These are phyloP conservation scores for Penicillium waksmanii DNA, from an alignment of 495 filamentous ascomycete species.

Conservation along the genomic window DNA sequence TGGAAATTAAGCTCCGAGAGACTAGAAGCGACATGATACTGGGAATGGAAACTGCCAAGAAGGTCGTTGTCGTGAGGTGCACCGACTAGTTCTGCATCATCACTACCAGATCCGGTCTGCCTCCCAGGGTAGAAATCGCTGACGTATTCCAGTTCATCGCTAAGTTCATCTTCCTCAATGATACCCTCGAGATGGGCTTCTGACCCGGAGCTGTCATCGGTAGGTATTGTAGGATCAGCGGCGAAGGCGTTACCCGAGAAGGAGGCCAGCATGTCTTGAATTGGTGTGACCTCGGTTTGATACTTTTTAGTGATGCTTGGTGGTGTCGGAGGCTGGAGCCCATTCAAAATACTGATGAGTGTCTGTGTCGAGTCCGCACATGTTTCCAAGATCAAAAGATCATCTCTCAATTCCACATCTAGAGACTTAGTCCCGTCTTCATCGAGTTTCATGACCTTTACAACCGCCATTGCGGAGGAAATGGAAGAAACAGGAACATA, in stretches of 20 bases:
- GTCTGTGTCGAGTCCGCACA: slow-evolving; percentile 98
- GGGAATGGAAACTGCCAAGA: slow-evolving; percentile 64
- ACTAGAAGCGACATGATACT: slow-evolving; percentile 55
- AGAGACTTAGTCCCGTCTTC: slow-evolving; percentile 64
- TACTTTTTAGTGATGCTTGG: slow-evolving; percentile 84
- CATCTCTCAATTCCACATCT: slow-evolving; percentile 80
- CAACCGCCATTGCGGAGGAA: slow-evolving; percentile 70
- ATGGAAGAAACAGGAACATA: slow-evolving; percentile 86
- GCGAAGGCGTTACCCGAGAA: slow-evolving; percentile 84
- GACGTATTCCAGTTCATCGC: slow-evolving; percentile 63
- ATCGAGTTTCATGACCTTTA: slow-evolving; percentile 57
- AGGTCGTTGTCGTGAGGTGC: slow-evolving; percentile 51
- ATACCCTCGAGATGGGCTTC: slow-evolving; percentile 20
- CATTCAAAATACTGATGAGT: slow-evolving; percentile 77
- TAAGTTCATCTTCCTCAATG: slow-evolving; percentile 35
- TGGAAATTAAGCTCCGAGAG: slow-evolving; percentile 65
- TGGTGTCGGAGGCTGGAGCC: slow-evolving; percentile 78
- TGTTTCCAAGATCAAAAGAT: slow-evolving; percentile 87
- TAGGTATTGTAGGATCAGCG: slow-evolving; percentile 28
- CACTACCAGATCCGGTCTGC: slow-evolving; percentile 35
- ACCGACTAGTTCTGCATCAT: slow-evolving; percentile 41
- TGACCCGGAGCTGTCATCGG: slow-evolving; percentile 18
- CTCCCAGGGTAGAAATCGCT: slow-evolving; percentile 63
- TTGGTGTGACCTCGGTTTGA: slow-evolving; percentile 79
- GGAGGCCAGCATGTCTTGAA: slow-evolving; percentile 86